These are phyloP conservation scores for Cordyceps pruinosa DNA, from an alignment of 2,329 filamentous ascomycete genomes.

Conservation along the genomic window DNA sequence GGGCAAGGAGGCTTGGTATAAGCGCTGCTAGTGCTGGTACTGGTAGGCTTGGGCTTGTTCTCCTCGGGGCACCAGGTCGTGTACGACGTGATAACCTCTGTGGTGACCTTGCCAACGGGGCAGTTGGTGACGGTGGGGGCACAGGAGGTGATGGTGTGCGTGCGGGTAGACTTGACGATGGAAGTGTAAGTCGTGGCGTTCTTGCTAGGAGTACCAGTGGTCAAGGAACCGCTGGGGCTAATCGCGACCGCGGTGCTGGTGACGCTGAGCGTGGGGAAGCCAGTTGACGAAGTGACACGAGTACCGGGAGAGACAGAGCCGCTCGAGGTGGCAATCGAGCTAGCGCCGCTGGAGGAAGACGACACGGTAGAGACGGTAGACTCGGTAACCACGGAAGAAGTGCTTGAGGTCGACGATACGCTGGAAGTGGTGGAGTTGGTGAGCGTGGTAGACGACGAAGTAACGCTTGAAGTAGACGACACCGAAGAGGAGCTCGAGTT, in stretches of 20 bases:
- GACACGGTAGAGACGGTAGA: background rate
- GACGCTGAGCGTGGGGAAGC: background rate
- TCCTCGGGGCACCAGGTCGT: conserved; percentile 33
- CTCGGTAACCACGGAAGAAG: background rate
- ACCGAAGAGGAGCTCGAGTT: background rate
- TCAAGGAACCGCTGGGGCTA: background rate
- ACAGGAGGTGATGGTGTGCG: conserved; percentile 51
- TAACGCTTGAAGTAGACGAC: background rate
- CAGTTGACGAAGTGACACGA: background rate
- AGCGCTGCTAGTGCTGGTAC: conserved; percentile 7
- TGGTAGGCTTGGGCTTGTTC: conserved; percentile 5
- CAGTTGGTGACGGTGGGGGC: conserved; percentile 45
- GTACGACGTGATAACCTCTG: conserved; percentile 26
- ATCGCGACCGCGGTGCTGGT: conserved; percentile 2
- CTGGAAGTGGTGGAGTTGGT: background rate
- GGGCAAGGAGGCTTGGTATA: conserved; percentile 15
- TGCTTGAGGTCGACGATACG: background rate
- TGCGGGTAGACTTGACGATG: conserved; percentile 33
- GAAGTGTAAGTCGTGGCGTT: conserved; percentile 13
- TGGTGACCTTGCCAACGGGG: conserved; percentile 27
- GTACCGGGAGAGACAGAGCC: background rate
- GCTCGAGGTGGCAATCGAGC: background rate
- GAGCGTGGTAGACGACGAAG: background rate
- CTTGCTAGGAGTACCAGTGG: conserved; percentile 9
- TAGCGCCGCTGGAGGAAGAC: too few relatives aligned